These are phyloP conservation scores for Rhodamnia rubescens DNA, from an alignment of 345 rosid species.

Conservation along the genomic window DNA sequence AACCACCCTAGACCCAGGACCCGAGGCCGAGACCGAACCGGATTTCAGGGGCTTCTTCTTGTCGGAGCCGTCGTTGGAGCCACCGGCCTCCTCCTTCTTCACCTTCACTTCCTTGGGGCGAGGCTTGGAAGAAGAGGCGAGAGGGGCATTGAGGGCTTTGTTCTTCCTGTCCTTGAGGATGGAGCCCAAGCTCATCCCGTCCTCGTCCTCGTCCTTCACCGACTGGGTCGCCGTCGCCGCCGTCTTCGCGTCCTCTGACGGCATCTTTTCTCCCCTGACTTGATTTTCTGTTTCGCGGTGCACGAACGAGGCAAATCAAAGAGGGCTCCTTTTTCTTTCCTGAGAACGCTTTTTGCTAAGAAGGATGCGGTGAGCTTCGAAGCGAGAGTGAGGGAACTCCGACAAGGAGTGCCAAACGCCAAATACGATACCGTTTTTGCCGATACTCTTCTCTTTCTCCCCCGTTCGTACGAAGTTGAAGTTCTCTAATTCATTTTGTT, in stretches of 20 bases:
- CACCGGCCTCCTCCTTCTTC: conserved; percentile 33
- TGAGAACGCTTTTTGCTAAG: not conserved
- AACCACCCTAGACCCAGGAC: not conserved
- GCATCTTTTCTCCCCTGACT: conserved; percentile 14
- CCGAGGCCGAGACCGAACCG: not conserved
- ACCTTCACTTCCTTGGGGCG: conserved; percentile 11
- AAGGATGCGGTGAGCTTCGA: not conserved
- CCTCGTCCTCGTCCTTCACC: conserved; percentile 19
- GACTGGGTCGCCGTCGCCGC: conserved; percentile 22
- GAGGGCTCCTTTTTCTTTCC: not conserved
- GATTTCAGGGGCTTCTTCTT: not conserved
- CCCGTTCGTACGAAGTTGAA: not conserved
- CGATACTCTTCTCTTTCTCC: not conserved
- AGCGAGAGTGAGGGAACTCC: not conserved
- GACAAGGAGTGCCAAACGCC: not conserved
- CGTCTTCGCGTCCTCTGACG: conserved; percentile 42
- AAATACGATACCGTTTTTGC: not conserved
- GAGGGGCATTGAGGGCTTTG: conserved; percentile 27
- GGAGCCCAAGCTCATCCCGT: conserved; percentile 40
- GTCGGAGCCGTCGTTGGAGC: not conserved
- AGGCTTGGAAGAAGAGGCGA: conserved; percentile 17
- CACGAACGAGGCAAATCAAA: not conserved
- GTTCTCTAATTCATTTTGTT: too few species aligned
- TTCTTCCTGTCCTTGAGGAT: conserved; percentile 31
- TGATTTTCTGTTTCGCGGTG: not conserved